Evolutionary conservation across 805 yeast species (phyloP).

Genomic region (Vanderwaltozyma polyspora): DNA sequence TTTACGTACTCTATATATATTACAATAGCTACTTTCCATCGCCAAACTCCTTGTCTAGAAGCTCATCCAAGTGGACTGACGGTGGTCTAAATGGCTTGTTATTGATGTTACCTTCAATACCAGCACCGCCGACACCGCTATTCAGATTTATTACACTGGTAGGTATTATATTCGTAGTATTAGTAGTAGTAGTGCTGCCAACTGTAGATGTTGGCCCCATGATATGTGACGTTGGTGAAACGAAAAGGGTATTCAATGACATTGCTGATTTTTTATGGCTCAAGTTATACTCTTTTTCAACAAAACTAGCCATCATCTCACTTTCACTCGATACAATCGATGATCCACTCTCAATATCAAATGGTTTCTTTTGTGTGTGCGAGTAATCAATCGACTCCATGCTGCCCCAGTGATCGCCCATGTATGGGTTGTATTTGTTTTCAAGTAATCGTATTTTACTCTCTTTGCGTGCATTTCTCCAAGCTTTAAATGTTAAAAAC

Average conservation of each 20-base stretch:
- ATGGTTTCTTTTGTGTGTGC: too few species aligned
- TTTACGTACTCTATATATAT: too few species aligned
- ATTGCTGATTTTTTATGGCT: neutral
- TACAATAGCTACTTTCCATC: too few species aligned
- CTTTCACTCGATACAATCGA: neutral
- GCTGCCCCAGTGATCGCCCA: neutral
- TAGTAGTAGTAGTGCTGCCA: too few species aligned
- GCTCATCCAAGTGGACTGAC: constrained; percentile 36
- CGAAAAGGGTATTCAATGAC: too few species aligned
- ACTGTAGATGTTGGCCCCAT: neutral
- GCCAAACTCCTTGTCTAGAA: constrained; percentile 29
- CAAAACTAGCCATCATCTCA: neutral
- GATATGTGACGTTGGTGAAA: neutral
- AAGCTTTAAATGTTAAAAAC: constrained; percentile 15
- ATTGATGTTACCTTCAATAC: neutral
- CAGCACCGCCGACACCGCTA: neutral
- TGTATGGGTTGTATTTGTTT: neutral
- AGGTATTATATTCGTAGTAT: neutral
- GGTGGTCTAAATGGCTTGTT: constrained; percentile 34
- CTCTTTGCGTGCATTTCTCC: constrained; percentile 22
- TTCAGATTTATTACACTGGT: neutral
- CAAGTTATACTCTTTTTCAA: neutral
- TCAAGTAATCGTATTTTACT: constrained; percentile 7
- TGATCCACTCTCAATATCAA: neutral
- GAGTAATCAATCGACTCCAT: neutral